A percentile compares a stretch with the other conserved stretches of the same genome.
Evolutionary conservation across 2,329 filamentous ascomycete species (phyloP).

Genomic region (Teratosphaeriaceae sp.): DNA sequence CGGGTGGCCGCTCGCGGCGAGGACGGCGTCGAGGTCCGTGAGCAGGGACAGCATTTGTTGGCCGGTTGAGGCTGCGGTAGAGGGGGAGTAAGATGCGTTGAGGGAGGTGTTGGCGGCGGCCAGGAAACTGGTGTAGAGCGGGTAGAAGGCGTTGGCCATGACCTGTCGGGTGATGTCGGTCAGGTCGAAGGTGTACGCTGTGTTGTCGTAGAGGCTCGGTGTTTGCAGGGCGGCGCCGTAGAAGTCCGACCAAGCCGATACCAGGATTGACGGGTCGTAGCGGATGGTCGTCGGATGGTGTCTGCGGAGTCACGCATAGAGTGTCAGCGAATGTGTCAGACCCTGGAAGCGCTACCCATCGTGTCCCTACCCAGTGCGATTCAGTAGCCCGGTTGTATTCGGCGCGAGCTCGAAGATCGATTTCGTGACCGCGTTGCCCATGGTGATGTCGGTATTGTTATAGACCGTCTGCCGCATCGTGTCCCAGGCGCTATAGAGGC

Average conservation of each 20-base stretch:
- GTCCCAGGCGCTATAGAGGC: slow-evolving; percentile 42
- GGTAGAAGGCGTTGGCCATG: slow-evolving; percentile 41
- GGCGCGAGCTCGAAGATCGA: slow-evolving; percentile 43
- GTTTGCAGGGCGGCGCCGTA: slow-evolving; percentile 30
- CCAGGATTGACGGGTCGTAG: slow-evolving; percentile 36
- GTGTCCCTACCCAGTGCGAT: slow-evolving; percentile 35
- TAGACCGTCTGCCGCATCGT: slow-evolving; percentile 40
- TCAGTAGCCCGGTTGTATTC: slow-evolving; percentile 34
- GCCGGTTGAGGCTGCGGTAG: slow-evolving; percentile 22
- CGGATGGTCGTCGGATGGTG: slow-evolving; percentile 37
- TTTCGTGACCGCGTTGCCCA: slow-evolving; percentile 36
- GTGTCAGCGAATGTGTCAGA: too few species aligned
- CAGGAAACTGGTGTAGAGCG: slow-evolving; percentile 34
- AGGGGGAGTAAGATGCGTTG: slow-evolving; percentile 13
- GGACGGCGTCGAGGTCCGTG: slow-evolving; percentile 35
- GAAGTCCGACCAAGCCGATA: slow-evolving; percentile 36
- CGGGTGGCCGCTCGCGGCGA: slow-evolving; percentile 31
- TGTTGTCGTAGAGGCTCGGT: slow-evolving; percentile 33
- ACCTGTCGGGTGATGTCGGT: slow-evolving; percentile 47
- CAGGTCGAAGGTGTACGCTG: slow-evolving; percentile 41
- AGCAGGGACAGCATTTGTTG: slow-evolving; percentile 31
- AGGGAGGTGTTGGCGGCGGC: slow-evolving; percentile 26
- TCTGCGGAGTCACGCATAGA: too few species aligned
- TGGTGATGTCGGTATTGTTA: slow-evolving; percentile 42
- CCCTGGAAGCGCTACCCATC: too few species aligned